These are phyloP conservation scores for Nigrospora oryzae DNA, from an alignment of 2,329 filamentous ascomycete genomes.

Conservation along the genomic window DNA sequence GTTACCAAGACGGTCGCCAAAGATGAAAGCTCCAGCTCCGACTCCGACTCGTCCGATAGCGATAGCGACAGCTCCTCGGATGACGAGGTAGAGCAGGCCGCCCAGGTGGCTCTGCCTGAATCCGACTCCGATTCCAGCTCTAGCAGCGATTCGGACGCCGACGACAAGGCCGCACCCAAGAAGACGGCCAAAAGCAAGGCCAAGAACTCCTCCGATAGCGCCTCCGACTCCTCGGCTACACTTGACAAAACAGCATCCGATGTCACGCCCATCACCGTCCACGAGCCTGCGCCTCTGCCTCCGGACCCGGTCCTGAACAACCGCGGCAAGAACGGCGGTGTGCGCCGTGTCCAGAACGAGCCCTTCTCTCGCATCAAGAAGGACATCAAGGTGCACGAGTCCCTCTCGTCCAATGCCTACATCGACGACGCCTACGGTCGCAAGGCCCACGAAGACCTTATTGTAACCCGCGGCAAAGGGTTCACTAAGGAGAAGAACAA, in stretches of 20 bases:
- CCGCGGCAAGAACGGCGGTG: slow-evolving; percentile 17
- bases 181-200: slow-evolving; percentile 2
- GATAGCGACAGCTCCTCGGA: slow-evolving; percentile 28
- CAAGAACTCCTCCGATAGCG: background rate
- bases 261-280: slow-evolving; percentile 22
- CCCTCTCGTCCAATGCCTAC: slow-evolving; percentile 72
- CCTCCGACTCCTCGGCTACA: slow-evolving; percentile 35
- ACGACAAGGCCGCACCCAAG: slow-evolving; percentile 16
- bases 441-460: slow-evolving; percentile 78
- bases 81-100: slow-evolving; percentile 23
- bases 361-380: slow-evolving; percentile 73
- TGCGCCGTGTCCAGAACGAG: slow-evolving; percentile 45
- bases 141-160: slow-evolving; percentile 27
- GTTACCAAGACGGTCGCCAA: background rate
- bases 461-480: slow-evolving; percentile 87
- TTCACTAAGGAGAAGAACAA: slow-evolving; percentile 99
- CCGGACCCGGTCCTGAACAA: slow-evolving; percentile 34
- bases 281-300: slow-evolving; percentile 38
- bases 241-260: slow-evolving; percentile 45
- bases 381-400: slow-evolving; percentile 58
- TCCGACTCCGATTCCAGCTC: slow-evolving; percentile 27
- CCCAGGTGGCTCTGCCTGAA: slow-evolving; percentile 31
- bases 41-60: slow-evolving; percentile 19
- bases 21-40: slow-evolving; percentile 15
- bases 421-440: slow-evolving; percentile 81